Percentiles rank a stretch among this genome's conserved stretches.
phyloP scores from a whole-genome alignment of 176 grass and related monocot species.

The Sorghum bicolor region Sorghum_bicolor_NCBIv3 NC_012873.2:60201001-60201500 shows the following conservation, averaged over 20 bases:
- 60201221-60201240: neutral
- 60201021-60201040: constrained; percentile 53
- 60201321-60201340: constrained; percentile 1
- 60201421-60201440: neutral
- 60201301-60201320: constrained; percentile 13
- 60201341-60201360: constrained; percentile 6
- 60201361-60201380: neutral
- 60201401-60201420: too few species aligned
- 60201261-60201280: too few species aligned
- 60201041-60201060: constrained; percentile 87
- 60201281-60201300: neutral
- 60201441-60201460: constrained; percentile 10
- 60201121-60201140: constrained; percentile 61
- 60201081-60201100: constrained; percentile 68
- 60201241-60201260: neutral
- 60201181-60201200: constrained; percentile 45
- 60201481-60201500: constrained; percentile 19
- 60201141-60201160: constrained; percentile 76
- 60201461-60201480: neutral
- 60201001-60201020: neutral
- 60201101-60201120: constrained; percentile 47
- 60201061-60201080: constrained; percentile 80
- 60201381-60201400: neutral
- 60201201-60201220: neutral
- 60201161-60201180: constrained; percentile 67